phyloP scores from a whole-genome alignment of 2,329 filamentous ascomycete genomes.

The Fusarium albidum region DNA sequence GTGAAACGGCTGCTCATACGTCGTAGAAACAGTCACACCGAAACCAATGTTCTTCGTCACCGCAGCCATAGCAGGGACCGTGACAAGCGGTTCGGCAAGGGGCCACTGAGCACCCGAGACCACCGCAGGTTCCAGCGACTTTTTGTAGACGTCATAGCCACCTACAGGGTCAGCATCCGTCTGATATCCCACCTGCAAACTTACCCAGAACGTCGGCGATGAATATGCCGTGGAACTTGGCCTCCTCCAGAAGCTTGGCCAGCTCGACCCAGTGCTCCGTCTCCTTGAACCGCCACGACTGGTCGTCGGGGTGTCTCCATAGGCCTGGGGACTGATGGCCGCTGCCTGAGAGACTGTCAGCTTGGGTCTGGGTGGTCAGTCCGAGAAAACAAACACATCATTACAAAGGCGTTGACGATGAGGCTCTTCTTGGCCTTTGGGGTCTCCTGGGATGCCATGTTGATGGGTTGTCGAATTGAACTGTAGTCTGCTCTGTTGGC shows the following conservation, averaged over 20 bases:
- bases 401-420: slow-evolving; percentile 55
- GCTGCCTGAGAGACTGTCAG: slow-evolving; percentile 40
- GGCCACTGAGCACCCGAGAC: slow-evolving; percentile 74
- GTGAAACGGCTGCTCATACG: slow-evolving; percentile 76
- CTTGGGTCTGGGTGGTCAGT: not conserved
- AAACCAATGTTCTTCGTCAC: slow-evolving; percentile 74
- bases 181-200: no score
- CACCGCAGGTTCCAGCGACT: slow-evolving; percentile 65
- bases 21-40: slow-evolving; percentile 74
- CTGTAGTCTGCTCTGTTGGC: slow-evolving; percentile 2
- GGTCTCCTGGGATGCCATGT: slow-evolving; percentile 28
- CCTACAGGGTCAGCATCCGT: no score
- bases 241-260: slow-evolving; percentile 66
- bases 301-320: slow-evolving; percentile 70
- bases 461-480: not conserved
- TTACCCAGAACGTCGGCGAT: slow-evolving; percentile 70
- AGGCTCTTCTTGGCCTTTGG: slow-evolving; percentile 47
- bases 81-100: slow-evolving; percentile 72
- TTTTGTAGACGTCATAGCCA: slow-evolving; percentile 76
- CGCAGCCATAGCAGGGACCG: slow-evolving; percentile 74
- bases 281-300: slow-evolving; percentile 68
- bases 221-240: slow-evolving; percentile 72
- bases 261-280: slow-evolving; percentile 68
- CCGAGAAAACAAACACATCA: slow-evolving; percentile 43
- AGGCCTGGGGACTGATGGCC: slow-evolving; percentile 58